Percentiles rank a stretch among this genome's conserved stretches.
These are phyloP conservation scores for Ganoderma boninense DNA, from an alignment of 1,284 basidiomycete genomes.

Conservation along the genomic window DNA sequence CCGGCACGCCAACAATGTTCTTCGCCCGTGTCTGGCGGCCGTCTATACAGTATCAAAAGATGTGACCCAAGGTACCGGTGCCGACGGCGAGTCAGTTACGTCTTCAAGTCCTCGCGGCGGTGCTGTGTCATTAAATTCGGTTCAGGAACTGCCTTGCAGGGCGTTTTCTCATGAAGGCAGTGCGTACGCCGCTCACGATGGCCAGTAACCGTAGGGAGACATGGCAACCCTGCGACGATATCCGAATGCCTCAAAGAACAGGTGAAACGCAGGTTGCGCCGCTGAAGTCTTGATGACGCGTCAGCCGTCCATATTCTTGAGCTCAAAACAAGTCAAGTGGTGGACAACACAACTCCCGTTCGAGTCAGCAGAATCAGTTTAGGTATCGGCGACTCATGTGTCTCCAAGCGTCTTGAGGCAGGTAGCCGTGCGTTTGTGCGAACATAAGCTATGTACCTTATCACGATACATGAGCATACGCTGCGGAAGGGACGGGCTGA, in stretches of 20 bases:
- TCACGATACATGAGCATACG: neutral
- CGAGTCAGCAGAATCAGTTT: neutral
- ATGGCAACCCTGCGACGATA: neutral
- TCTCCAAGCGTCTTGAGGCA: neutral
- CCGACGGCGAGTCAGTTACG: too few species aligned
- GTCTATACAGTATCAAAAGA: slow-evolving; percentile 1
- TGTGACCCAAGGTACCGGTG: neutral
- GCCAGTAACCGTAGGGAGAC: neutral
- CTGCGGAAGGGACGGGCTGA: neutral
- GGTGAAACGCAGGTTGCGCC: neutral
- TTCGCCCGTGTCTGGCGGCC: too few species aligned
- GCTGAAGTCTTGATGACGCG: neutral
- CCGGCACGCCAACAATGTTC: neutral
- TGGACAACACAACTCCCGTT: neutral
- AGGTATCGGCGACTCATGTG: neutral
- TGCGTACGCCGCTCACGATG: neutral
- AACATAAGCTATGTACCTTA: neutral
- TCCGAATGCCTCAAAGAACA: neutral
- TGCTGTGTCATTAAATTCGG: neutral
- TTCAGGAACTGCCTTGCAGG: neutral
- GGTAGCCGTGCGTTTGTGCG: neutral
- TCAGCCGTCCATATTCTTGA: neutral
- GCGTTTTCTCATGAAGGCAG: neutral
- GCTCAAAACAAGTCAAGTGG: neutral
- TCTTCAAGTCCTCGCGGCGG: neutral